Evolutionary conservation across 805 yeast species (phyloP), one percentile per base, ranked within the genome.

Genomic region (Suhomyces sp.): DNA sequence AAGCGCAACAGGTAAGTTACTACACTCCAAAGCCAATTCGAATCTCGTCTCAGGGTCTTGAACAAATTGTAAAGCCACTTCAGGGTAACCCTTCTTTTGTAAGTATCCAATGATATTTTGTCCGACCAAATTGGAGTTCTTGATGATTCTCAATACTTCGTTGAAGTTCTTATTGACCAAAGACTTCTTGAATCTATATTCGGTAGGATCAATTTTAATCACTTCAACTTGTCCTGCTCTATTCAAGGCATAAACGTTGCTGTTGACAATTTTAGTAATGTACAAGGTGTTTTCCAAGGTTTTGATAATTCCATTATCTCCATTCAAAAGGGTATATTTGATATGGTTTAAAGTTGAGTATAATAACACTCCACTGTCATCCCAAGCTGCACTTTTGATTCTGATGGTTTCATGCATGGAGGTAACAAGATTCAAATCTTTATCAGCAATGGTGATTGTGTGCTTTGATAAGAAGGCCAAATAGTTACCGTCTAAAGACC

Each of bases 371-470:
- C 91, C 91, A 31, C 85, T 70, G 50, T 88, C 96, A 60, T 93
- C 98, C 97, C 97, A 93, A 13, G 95, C 87, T 30, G 96, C 97
- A 66, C 95, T 81, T 70, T 93, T 93, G 54, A 93, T 88, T 60
- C 98, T 75, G 49, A 93, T 93, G 3, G 98, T 91, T 70, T 93
- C 99, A 58, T 88, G 97, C 78, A 88, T 75, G 2, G 95, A 79
- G 35, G 91, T 80, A 25, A 88, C 70, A 38, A 79, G 65, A 56
- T 87, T 88, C 50, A 91, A 73, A 45, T 78, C 82, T 58, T 81
- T 83, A 51, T 79, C 81, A 19, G 90, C 95, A 51, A 93, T 80
- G 10, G 95, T 84, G 51, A 93, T 85, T 14, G 93, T 84, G 63
- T 93, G 99, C 60, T 91, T 93, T 15, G 95, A 79, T 59, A 88